These are phyloP conservation scores for Phytophthora macrochlamydospora DNA, from an alignment of 352 stramenopile genomes.

Conservation along the genomic window DNA sequence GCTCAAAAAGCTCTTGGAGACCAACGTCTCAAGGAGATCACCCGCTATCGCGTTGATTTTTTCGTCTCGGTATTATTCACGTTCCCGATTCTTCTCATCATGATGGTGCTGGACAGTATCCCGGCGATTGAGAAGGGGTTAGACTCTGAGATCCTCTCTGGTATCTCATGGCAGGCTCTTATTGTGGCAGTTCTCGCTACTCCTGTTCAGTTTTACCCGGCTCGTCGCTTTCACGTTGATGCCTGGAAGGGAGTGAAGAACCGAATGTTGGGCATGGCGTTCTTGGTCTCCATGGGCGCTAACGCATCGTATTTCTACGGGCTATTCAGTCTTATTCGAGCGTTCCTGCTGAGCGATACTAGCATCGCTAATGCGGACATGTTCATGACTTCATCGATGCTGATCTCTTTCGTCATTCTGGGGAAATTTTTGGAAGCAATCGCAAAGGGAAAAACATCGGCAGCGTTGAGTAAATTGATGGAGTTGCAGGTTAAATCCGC, in stretches of 20 bases:
- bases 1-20: slow-evolving; percentile 82
- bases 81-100: slow-evolving; percentile 93
- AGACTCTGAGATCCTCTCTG: slow-evolving; percentile 56
- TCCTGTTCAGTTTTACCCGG: slow-evolving; percentile 96
- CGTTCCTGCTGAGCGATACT: slow-evolving; percentile 63
- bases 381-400: slow-evolving; percentile 98
- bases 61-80: slow-evolving; percentile 92
- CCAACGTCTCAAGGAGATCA: slow-evolving; percentile 81
- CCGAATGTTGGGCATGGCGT: slow-evolving; percentile 95
- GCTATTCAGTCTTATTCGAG: slow-evolving; percentile 87
- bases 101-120: slow-evolving; percentile 91
- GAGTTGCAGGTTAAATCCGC: slow-evolving; percentile 96
- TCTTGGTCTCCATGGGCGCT: slow-evolving; percentile 96
- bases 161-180: slow-evolving; percentile 78
- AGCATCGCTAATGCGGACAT: slow-evolving; percentile 83
- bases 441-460: slow-evolving; percentile 93
- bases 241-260: slow-evolving; percentile 93
- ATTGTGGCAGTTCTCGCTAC: slow-evolving; percentile 88
- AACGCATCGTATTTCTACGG: slow-evolving; percentile 97
- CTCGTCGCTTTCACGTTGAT: slow-evolving; percentile 93
- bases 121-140: slow-evolving; percentile 50
- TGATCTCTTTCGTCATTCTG: slow-evolving; percentile 98
- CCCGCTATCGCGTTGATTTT: slow-evolving; percentile 84
- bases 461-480: slow-evolving; percentile 96
- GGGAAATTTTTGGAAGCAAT: slow-evolving; percentile 97